These are phyloP conservation scores for Teratosphaeria nubilosa DNA, from an alignment of 2,329 filamentous ascomycete species.

Conservation along the genomic window DNA sequence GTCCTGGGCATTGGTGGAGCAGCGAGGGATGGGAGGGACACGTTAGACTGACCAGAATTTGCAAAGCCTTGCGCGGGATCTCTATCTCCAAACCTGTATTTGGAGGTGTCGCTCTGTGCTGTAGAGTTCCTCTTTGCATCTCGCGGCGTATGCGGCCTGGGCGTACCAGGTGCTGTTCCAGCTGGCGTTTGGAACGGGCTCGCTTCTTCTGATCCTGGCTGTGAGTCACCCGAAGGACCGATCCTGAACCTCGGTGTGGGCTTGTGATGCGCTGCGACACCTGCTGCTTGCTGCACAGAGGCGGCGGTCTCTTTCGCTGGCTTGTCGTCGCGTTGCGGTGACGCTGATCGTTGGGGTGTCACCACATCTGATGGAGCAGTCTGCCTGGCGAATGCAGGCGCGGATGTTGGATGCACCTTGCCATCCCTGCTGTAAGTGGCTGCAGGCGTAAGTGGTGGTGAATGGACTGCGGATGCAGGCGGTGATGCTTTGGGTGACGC, in stretches of 20 bases:
- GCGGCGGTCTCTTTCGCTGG: conserved; percentile 27
- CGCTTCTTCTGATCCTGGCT: conserved; percentile 45
- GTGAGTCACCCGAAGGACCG: conserved; percentile 43
- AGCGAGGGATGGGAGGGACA: not conserved
- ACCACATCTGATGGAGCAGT: conserved; percentile 42
- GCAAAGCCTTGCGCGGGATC: conserved; percentile 50
- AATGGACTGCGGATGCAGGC: conserved; percentile 62
- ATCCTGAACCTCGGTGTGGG: conserved; percentile 46
- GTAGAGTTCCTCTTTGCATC: conserved; percentile 56
- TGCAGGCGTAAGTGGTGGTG: conserved; percentile 79
- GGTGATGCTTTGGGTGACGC: conserved; percentile 60
- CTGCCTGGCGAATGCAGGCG: conserved; percentile 10
- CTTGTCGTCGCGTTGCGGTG: conserved; percentile 28
- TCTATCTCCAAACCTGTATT: conserved; percentile 73
- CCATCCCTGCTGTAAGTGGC: conserved; percentile 56
- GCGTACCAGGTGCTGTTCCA: conserved; percentile 43
- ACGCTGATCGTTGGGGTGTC: conserved; percentile 49
- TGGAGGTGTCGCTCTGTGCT: conserved; percentile 40
- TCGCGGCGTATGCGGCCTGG: conserved; percentile 58
- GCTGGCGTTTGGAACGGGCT: conserved; percentile 53
- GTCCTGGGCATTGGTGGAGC: conserved; percentile 34
- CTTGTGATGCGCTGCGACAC: conserved; percentile 36
- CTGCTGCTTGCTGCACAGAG: conserved; percentile 20
- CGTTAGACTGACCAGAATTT: conserved; percentile 28
- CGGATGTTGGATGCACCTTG: conserved; percentile 17